phyloP scores from a whole-genome alignment of 176 grass and related monocot species.

The maize (Zea mays) region DNA sequence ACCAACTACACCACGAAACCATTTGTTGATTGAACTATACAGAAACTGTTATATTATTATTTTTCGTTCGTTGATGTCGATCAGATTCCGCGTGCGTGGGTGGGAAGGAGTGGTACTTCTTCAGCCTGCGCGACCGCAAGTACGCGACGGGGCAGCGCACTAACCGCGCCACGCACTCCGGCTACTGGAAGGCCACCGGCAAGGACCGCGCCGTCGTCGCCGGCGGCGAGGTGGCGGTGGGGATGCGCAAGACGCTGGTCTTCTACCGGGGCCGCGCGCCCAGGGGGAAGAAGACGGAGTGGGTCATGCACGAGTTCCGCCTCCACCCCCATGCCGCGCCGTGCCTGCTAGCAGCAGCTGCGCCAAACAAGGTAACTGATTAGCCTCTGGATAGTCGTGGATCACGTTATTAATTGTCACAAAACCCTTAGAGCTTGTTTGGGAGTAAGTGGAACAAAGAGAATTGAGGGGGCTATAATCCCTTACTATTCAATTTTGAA shows the following conservation, averaged over 20 bases:
- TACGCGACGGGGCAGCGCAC: conserved; percentile 67
- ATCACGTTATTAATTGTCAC: background rate
- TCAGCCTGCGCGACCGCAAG: conserved; percentile 69
- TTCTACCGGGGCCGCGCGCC: conserved; percentile 72
- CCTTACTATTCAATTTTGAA: no score
- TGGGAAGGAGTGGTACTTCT: conserved; percentile 73
- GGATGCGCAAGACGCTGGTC: conserved; percentile 79
- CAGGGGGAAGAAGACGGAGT: conserved; percentile 64
- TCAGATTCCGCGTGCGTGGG: conserved; percentile 36
- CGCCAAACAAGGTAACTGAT: background rate
- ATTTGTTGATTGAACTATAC: background rate
- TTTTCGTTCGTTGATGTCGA: background rate
- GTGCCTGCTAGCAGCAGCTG: background rate
- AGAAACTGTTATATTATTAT: no score
- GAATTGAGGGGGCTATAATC: no score
- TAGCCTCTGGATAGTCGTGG: background rate
- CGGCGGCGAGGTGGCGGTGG: conserved; percentile 23
- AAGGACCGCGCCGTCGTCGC: conserved; percentile 50
- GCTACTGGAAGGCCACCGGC: conserved; percentile 74
- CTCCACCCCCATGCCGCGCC: conserved; percentile 8
- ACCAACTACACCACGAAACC: conserved; percentile 88
- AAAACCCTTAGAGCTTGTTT: no score
- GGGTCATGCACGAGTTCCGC: conserved; percentile 80
- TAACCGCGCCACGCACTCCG: conserved; percentile 64
- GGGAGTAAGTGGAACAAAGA: no score